These are phyloP conservation scores for Lentinula sp. DNA, from an alignment of 768 basidiomycete genomes.

Conservation along the genomic window DNA sequence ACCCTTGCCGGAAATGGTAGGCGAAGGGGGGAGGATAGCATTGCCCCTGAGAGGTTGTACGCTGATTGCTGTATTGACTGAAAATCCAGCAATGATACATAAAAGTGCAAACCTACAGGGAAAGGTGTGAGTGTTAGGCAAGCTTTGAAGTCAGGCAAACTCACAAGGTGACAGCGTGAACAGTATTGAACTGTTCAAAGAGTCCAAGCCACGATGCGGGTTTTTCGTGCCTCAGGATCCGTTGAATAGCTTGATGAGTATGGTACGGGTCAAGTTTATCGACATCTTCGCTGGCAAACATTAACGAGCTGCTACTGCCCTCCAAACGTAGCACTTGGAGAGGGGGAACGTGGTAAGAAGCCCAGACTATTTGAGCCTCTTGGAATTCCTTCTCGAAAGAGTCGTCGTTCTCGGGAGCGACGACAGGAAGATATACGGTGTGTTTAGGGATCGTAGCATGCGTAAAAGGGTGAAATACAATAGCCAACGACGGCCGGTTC, in stretches of 20 bases:
- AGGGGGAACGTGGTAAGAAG: conserved; percentile 33
- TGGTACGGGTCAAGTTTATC: conserved; percentile 32
- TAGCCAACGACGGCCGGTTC: conserved; percentile 53
- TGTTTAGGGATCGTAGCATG: conserved; percentile 30
- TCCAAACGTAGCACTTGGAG: conserved; percentile 33
- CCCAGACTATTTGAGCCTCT: conserved; percentile 37
- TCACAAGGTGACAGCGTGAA: conserved; percentile 64
- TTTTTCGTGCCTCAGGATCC: conserved; percentile 31
- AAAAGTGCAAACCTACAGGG: conserved; percentile 57
- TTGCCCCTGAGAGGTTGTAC: background rate
- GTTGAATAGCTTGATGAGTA: conserved; percentile 39
- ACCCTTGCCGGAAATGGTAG: background rate
- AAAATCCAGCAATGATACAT: conserved; percentile 58
- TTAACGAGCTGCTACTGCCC: conserved; percentile 20
- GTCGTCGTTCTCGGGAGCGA: conserved; percentile 22
- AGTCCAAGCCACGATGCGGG: conserved; percentile 14
- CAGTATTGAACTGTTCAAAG: conserved; percentile 39
- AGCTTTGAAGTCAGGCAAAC: conserved; percentile 18
- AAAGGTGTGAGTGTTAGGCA: conserved; percentile 9
- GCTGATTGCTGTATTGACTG: conserved; percentile 45
- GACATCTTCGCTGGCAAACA: conserved; percentile 46
- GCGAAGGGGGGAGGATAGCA: background rate
- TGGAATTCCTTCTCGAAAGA: conserved; percentile 17
- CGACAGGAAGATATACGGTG: conserved; percentile 54
- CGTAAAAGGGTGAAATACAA: conserved; percentile 57